These are phyloP conservation scores for Helianthus annuus DNA, from an alignment of 129 eudicot species.

Conservation along the genomic window DNA sequence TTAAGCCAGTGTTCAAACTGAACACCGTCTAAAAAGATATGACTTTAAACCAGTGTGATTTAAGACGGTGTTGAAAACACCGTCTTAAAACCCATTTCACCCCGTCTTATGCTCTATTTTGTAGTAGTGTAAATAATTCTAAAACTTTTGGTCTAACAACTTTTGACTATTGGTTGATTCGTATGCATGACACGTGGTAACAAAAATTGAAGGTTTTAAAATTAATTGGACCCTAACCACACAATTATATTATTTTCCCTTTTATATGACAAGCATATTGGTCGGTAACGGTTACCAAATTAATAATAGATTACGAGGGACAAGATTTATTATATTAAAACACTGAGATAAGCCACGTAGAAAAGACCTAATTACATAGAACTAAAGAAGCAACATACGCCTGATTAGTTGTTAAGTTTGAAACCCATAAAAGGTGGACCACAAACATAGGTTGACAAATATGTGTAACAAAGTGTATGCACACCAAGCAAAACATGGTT, in stretches of 20 bases:
- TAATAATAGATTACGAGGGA: background rate
- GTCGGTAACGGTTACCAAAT: background rate
- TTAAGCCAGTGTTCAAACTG: no score
- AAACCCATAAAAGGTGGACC: background rate
- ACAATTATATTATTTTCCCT: no score
- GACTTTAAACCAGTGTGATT: no score
- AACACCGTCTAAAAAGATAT: no score
- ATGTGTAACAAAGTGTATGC: no score
- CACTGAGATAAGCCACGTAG: background rate
- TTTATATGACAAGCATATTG: background rate
- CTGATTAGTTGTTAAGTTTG: background rate
- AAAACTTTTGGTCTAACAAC: background rate
- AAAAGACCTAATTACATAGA: background rate
- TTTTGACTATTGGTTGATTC: background rate
- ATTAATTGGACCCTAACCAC: no score
- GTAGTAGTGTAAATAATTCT: no score
- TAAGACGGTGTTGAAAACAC: no score
- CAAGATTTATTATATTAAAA: background rate
- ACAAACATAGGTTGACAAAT: background rate
- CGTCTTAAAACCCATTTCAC: no score
- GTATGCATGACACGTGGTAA: background rate
- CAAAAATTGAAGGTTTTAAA: background rate
- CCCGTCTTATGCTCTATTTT: no score
- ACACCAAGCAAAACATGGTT: no score
- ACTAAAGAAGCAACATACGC: background rate